These are phyloP conservation scores for Umbellularia californica DNA, from an alignment of 164 flowering plant genomes.

Conservation along the genomic window DNA sequence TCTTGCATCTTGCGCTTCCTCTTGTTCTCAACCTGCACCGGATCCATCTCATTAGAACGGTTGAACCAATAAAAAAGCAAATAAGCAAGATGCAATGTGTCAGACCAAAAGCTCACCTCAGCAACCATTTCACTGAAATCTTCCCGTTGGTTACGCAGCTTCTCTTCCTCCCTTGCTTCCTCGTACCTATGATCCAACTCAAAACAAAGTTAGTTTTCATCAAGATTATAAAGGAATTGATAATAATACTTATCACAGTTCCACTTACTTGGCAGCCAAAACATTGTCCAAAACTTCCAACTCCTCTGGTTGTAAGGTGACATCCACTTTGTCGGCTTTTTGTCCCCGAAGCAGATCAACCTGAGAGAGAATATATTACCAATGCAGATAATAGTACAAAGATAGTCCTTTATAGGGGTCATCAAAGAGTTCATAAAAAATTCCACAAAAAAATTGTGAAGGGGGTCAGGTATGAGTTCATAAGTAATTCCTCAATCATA, in stretches of 20 bases:
- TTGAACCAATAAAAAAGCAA: neutral
- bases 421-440: neutral
- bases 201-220: neutral
- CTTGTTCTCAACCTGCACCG: constrained; percentile 72
- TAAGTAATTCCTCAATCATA: neutral
- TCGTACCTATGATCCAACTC: constrained; percentile 53
- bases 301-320: constrained; percentile 88
- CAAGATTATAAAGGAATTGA: neutral
- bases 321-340: constrained; percentile 89
- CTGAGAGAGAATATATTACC: constrained; percentile 29
- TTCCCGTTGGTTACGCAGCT: constrained; percentile 73
- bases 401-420: too few species aligned
- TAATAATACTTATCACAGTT: neutral
- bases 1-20: constrained; percentile 94
- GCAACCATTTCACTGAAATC: constrained; percentile 99
- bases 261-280: constrained; percentile 81
- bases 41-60: neutral
- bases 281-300: constrained; percentile 82
- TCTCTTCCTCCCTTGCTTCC: constrained; percentile 98
- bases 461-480: neutral
- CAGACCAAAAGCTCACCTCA: constrained; percentile 45
- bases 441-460: neutral
- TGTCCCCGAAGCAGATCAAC: constrained; percentile 98
- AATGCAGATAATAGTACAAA: neutral
- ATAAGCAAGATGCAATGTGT: neutral